These are phyloP conservation scores for Cyclostephanos tholiformis DNA, from an alignment of 108 stramenopile genomes.

Conservation along the genomic window DNA sequence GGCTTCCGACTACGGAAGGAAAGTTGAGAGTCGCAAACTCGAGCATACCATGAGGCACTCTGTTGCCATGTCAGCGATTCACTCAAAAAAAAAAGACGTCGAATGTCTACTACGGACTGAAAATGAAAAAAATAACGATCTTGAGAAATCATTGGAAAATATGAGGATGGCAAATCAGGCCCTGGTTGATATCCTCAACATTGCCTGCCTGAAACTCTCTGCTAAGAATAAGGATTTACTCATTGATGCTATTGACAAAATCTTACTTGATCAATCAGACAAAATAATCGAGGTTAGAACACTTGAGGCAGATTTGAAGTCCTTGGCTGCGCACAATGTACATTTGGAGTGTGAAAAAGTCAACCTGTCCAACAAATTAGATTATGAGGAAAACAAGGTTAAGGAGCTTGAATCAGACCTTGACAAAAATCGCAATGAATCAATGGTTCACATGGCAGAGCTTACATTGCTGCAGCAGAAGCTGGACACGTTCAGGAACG, in stretches of 20 bases:
- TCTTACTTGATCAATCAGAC: constrained; percentile 28
- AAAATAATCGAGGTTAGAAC: constrained; percentile 23
- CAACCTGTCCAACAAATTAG: constrained; percentile 10
- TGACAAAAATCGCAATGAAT: neutral
- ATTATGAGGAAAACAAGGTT: constrained; percentile 9
- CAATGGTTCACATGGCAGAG: constrained; percentile 7
- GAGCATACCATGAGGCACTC: constrained; percentile 37
- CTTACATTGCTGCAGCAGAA: neutral
- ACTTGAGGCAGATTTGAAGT: constrained; percentile 20
- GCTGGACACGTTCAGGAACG: neutral
- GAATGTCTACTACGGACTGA: constrained; percentile 28
- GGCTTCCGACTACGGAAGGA: constrained; percentile 14
- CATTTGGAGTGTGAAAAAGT: constrained; percentile 25
- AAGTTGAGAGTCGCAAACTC: constrained; percentile 22
- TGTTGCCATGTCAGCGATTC: constrained; percentile 21
- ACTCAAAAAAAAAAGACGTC: constrained; percentile 15
- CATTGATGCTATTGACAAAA: constrained; percentile 33
- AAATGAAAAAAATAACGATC: constrained; percentile 12
- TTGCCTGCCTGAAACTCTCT: constrained; percentile 27
- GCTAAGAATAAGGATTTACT: constrained; percentile 22
- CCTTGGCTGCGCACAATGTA: constrained; percentile 13
- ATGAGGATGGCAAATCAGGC: constrained; percentile 6
- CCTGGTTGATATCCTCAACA: constrained; percentile 1
- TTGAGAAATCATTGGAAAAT: constrained; percentile 21
- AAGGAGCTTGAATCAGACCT: constrained; percentile 9